Evolutionary conservation across 306 rosid genomes (phyloP), one percentile per base, ranked within the genome.

Genomic region (Arachis stenosperma): DNA sequence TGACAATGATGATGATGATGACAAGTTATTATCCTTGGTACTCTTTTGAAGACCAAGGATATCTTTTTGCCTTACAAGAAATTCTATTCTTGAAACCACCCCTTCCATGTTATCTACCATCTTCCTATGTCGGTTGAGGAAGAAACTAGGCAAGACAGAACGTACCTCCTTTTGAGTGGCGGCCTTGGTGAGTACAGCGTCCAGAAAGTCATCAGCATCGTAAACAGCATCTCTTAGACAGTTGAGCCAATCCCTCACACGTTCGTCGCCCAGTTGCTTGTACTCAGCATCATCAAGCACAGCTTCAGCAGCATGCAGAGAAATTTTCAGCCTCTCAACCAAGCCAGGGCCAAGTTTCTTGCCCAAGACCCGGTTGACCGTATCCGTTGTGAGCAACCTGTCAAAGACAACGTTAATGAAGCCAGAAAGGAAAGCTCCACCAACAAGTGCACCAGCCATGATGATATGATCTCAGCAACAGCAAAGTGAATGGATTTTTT

Each of bases 121-220:
- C 63, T 30, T 1, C 42, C 15, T 58, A 2, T 58, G 41, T 58
- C 6, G 46, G 54, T 43, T 10, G 13, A 10, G 12, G 7, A 48
- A 6, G 15, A 48, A 2, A 6, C 14, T 5, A 48, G 53, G 15
- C 4, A 56, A 58, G 9, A 33, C 12, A 15, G 47, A 44, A 12
- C 0, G 0, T 58, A 58, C 58, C 75, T 58, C 47, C 53, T 43
- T 50, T 29, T 14, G 58, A 40, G 66, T 43, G 0, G 30, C 44
- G 6, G 75, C 75, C 13, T 71, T 14, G 6, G 66, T 57, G 12
- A 42, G 40, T 50, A 81, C 64, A 14, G 67, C 73, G 8, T 81
- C 85, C 5, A 81, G 22, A 13, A 73, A 10, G 37, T 72, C 72
- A 22, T 74, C 75, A 2, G 69, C 69, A 1, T 5, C 3, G 2